Conservation (phyloP, 306 rosid species). For the Crotalaria pallida region DNA sequence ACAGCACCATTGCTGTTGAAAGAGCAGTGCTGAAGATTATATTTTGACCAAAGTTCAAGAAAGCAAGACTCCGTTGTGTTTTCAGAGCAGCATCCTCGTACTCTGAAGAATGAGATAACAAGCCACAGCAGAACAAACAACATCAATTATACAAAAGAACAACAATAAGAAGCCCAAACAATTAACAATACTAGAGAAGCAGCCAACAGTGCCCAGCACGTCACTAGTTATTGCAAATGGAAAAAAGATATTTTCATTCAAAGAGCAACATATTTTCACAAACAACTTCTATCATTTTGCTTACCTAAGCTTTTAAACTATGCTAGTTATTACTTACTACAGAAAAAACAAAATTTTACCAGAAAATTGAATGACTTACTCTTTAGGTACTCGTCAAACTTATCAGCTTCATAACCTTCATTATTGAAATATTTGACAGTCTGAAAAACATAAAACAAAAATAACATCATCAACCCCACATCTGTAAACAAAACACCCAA, state of each 20-base stretch:
- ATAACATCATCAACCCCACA: neutral
- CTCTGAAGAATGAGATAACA: constrained; percentile 40
- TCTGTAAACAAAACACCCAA: neutral
- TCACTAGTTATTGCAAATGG: constrained; percentile 2
- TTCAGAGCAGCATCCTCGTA: constrained; percentile 95
- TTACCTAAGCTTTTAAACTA: neutral
- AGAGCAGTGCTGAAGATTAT: constrained; percentile 87
- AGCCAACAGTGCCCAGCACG: too few species aligned
- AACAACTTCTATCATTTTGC: neutral
- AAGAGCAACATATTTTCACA: neutral
- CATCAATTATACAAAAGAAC: constrained; percentile 13
- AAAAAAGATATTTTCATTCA: neutral
- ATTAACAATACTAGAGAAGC: constrained; percentile 4
- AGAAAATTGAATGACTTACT: constrained; percentile 55
- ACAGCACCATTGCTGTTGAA: constrained; percentile 94
- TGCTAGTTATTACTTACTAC: neutral
- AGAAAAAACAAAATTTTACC: neutral
- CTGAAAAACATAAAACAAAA: constrained; percentile 34
- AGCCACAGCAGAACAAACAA: constrained; percentile 29
- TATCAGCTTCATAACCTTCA: constrained; percentile 71
- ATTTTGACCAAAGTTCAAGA: constrained; percentile 88
- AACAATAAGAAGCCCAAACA: constrained; percentile 1
- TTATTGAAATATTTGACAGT: constrained; percentile 95
- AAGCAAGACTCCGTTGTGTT: constrained; percentile 90
- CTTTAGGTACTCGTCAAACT: constrained; percentile 70